These are phyloP conservation scores for Fusarium sp. DNA, from an alignment of 2,329 filamentous ascomycete species.

Conservation along the genomic window DNA sequence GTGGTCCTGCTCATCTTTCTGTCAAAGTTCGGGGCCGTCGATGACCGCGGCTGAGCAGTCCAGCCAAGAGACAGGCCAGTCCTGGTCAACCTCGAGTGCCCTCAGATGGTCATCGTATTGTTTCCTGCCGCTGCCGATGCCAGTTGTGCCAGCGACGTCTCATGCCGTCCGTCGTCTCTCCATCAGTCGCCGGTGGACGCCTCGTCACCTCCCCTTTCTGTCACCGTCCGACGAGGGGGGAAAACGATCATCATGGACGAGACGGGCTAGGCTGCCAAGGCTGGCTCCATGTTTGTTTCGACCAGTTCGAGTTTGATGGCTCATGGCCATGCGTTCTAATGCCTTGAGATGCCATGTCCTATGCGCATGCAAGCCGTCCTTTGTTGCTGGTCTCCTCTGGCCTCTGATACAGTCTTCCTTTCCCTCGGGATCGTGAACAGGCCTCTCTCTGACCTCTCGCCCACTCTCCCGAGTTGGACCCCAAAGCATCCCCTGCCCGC, in stretches of 20 bases:
- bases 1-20: conserved; percentile 43
- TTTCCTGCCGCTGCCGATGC: conserved; percentile 17
- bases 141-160: conserved; percentile 32
- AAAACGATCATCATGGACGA: conserved; percentile 22
- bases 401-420: conserved; percentile 38
- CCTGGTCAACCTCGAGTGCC: conserved; percentile 38
- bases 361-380: conserved; percentile 31
- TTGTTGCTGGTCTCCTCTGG: conserved; percentile 19
- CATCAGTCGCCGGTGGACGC: conserved; percentile 41
- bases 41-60: conserved; percentile 23
- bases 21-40: conserved; percentile 29
- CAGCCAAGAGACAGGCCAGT: conserved; percentile 31
- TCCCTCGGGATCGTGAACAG: conserved; percentile 45
- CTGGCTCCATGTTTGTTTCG: conserved; percentile 27
- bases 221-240: conserved; percentile 20
- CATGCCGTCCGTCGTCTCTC: conserved; percentile 27
- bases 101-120: conserved; percentile 42
- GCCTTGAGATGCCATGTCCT: conserved; percentile 18
- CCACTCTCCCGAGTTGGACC: conserved; percentile 34
- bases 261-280: conserved; percentile 21
- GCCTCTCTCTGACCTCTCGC: conserved; percentile 43
- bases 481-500: conserved; percentile 26
- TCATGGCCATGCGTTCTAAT: conserved; percentile 12
- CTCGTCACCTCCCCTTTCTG: conserved; percentile 32
- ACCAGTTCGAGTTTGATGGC: conserved; percentile 18